phyloP scores from a whole-genome alignment of 2,329 filamentous ascomycete species.

The Colletotrichum sp. region DNA sequence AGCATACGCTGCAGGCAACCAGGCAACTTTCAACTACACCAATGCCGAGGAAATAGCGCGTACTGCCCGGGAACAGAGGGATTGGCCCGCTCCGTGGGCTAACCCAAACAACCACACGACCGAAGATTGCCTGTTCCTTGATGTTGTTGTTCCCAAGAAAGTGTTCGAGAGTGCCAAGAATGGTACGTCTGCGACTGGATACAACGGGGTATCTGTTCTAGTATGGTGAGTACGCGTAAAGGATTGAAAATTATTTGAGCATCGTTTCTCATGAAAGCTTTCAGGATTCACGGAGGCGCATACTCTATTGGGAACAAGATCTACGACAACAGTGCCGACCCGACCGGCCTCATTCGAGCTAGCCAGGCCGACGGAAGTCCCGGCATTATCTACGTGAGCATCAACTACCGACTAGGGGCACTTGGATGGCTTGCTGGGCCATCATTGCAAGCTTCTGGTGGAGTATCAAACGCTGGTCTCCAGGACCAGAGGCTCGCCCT shows the following conservation, averaged over 20 bases:
- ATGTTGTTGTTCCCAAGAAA: conserved; percentile 41
- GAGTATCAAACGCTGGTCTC: conserved; percentile 40
- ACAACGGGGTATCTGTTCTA: conserved; percentile 27
- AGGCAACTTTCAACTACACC: neutral
- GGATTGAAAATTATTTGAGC: neutral
- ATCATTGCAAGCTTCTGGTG: conserved; percentile 36
- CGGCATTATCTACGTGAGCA: conserved; percentile 43
- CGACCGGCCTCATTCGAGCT: neutral
- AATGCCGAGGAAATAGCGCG: neutral
- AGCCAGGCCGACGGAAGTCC: conserved; percentile 29
- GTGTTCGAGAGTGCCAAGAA: conserved; percentile 28
- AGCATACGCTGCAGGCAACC: neutral
- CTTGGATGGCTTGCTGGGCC: conserved; percentile 50
- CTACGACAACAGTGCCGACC: conserved; percentile 38
- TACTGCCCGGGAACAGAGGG: neutral
- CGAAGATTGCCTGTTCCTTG: conserved; percentile 47
- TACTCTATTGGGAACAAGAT: conserved; percentile 35
- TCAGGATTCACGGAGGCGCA: conserved; percentile 40
- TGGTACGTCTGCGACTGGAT: neutral
- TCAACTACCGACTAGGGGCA: conserved; percentile 46
- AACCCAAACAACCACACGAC: neutral
- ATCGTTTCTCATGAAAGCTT: conserved; percentile 6
- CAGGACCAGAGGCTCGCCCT: conserved; percentile 46
- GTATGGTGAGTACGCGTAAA: neutral
- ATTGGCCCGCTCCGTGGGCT: neutral